Base-by-base conservation (phyloP, 306 rosid species). In the Carpinus fangiana region DNA sequence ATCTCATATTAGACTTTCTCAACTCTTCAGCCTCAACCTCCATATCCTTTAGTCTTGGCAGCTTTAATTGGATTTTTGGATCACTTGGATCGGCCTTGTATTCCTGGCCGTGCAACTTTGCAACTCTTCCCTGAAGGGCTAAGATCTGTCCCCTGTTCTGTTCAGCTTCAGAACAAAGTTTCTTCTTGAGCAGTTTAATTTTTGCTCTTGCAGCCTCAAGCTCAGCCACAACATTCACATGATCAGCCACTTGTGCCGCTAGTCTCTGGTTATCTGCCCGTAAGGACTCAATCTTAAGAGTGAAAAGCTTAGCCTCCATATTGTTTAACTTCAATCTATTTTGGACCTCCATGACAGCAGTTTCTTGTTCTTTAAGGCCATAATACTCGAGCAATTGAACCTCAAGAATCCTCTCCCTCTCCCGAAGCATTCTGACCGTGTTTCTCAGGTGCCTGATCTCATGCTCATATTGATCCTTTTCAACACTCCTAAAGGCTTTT, bases 281-380 rank as follows among this genome's bases (percentile, higher is more conserved):
- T 64, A 93, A 84, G 17, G 94, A 91, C 82, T 85, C 90, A 11
- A 93, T 87, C 84, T 91, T 96, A 76, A 96, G 86, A 77, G 73
- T 84, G 72, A 87, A 93, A 83, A 96, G 93, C 83, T 93, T 91
- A 36, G 89, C 86, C 82, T 96, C 98, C 93, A 91, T 89, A 45
- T 64, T 76, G 65, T 87, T 91, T 76, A 96, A 79, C 85, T 88
- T 90, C 85, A 96, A 84, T 73, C 93, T 79, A 45, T 90, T 96
- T 79, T 84, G 93, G 56, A 96, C 96, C 84, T 96, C 99, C 90
- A 88, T 86, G 18, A 90, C 90, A 9, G 89, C 89, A 57, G 89
- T 75, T 84, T 91, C 97, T 85, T 96, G 94, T 87, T 96, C 98
- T 83, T 81, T 90, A 23, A 93, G 87, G 54, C 99, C 99, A 53